Base-by-base conservation (phyloP, 1,284 basidiomycete species). In the Papiliotrema fonsecae region DNA sequence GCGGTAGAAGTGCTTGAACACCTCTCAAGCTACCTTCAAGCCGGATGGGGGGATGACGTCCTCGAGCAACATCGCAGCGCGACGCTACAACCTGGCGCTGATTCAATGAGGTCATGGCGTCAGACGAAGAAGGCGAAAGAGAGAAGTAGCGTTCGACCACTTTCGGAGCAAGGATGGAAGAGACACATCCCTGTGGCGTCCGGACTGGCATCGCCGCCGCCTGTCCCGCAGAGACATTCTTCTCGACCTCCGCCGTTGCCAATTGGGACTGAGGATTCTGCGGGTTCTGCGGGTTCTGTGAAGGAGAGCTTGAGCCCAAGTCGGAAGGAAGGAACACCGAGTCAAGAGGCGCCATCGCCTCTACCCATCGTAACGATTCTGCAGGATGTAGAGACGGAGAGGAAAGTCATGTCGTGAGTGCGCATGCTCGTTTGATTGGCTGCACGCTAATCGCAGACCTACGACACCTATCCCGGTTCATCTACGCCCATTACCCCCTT, bases 401-500 rank as follows among this genome's bases (percentile, higher is more conserved):
- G 14, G 34, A 16, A 35, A 4, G 34, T 16, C 24, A 13, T 16
- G 14, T 27, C 40, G 40, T 42, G 40, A 11, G 40, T 42, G 13
- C 10, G 6, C 24, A 21, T 6, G 4, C 19, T 9, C 9, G n/a
- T 13, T 22, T 32, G 14, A 32, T 11, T 26, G 44, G 3, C 14
- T 22, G 21, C 6, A 22, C 6, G 7, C 22, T 21, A 22, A 25
- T 13, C 5, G 7, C 22, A 39, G 37, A 22, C 24, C 40, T 28
- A 27, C 26, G 6, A 19, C 6, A 3, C 36, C 14, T 32, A 9
- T 48, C 4, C 47, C 47, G 4, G 11, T 42, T 10, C 47, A 48
- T 26, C 40, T 42, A 14, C 47, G 47, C 10, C 47, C 47, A n/a
- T 32, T 48, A 4, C 47, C 47, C 10, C 47, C 47, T 35, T 11